phyloP scores from a whole-genome alignment of 2,329 filamentous ascomycete genomes.

The Penicillium polonicum region DNA sequence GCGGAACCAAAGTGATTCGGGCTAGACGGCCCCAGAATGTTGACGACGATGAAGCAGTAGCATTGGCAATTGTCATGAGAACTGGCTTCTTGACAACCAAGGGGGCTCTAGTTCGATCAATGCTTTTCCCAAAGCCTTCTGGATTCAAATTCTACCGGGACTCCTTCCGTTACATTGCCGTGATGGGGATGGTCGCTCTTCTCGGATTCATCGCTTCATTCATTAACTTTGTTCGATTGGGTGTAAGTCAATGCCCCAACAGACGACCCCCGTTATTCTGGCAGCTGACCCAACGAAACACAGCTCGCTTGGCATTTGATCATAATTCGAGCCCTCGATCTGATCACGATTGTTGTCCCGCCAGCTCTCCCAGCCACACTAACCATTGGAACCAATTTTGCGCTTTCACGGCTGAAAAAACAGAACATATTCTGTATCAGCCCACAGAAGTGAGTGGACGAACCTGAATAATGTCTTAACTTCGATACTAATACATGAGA shows the following conservation, averaged over 20 bases:
- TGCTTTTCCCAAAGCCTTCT: conserved; percentile 97
- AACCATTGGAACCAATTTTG: conserved; percentile 96
- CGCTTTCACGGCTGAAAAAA: conserved; percentile 77
- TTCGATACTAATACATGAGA: conserved; percentile 3
- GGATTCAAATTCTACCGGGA: conserved; percentile 99
- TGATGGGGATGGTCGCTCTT: conserved; percentile 84
- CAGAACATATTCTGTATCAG: conserved; percentile 97
- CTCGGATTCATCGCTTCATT: conserved; percentile 89
- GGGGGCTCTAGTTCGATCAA: conserved; percentile 89
- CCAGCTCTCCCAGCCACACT: conserved; percentile 91
- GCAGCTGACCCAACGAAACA: conserved; percentile 18
- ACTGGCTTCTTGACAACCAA: conserved; percentile 99
- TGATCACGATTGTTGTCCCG: conserved; percentile 97
- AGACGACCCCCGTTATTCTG: background rate
- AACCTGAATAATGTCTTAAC: background rate
- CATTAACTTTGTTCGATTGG: conserved; percentile 85
- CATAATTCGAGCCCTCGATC: conserved; percentile 83
- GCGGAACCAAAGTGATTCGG: conserved; percentile 91
- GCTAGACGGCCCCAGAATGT: conserved; percentile 84
- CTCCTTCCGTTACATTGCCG: conserved; percentile 95
- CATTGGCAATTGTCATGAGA: conserved; percentile 84
- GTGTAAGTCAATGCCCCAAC: conserved; percentile 39
- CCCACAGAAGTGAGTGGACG: conserved; percentile 62
- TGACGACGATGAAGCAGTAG: conserved; percentile 81
- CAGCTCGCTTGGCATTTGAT: conserved; percentile 83